Evolutionary conservation across 2,329 filamentous ascomycete species (phyloP).

Genomic region (Alternaria panax): DNA sequence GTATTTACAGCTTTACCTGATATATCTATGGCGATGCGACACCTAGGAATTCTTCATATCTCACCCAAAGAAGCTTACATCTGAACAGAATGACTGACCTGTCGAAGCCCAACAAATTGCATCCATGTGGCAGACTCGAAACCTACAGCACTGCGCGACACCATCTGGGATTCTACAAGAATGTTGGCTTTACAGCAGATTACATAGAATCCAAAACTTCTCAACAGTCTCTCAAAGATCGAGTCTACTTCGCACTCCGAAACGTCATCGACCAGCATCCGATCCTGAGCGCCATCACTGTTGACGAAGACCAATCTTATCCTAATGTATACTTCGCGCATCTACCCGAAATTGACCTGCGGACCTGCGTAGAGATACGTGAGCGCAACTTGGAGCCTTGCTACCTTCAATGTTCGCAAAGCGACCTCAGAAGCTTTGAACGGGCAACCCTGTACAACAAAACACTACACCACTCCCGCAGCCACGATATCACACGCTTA

Average conservation of each 20-base stretch:
- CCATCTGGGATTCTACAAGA: slow-evolving; percentile 54
- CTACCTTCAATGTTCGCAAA: slow-evolving; percentile 35
- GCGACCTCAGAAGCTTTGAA: slow-evolving; percentile 30
- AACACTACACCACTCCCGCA: slow-evolving; percentile 17
- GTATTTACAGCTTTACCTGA: neutral
- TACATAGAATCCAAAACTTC: slow-evolving; percentile 14
- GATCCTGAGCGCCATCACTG: slow-evolving; percentile 53
- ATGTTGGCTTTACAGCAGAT: slow-evolving; percentile 52
- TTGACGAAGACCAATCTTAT: slow-evolving; percentile 50
- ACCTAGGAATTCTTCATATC: neutral
- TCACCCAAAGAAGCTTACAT: neutral
- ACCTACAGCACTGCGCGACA: slow-evolving; percentile 55
- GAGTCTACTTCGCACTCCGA: slow-evolving; percentile 48
- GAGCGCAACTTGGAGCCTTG: slow-evolving; percentile 45
- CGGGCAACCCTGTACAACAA: slow-evolving; percentile 28
- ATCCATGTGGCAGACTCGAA: slow-evolving; percentile 50
- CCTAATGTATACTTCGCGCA: slow-evolving; percentile 54
- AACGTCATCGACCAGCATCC: slow-evolving; percentile 52
- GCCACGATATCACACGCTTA: slow-evolving; percentile 42
- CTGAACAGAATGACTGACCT: slow-evolving; percentile 3
- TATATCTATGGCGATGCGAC: neutral
- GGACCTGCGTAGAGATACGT: slow-evolving; percentile 45
- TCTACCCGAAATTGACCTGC: slow-evolving; percentile 54
- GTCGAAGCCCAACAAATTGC: slow-evolving; percentile 22
- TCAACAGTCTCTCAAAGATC: slow-evolving; percentile 28